A percentile compares a stretch with the other conserved stretches of the same genome.
These are phyloP conservation scores for Blastobotrys illinoisensis DNA, from an alignment of 1,139 yeast genomes.

Conservation along the genomic window DNA sequence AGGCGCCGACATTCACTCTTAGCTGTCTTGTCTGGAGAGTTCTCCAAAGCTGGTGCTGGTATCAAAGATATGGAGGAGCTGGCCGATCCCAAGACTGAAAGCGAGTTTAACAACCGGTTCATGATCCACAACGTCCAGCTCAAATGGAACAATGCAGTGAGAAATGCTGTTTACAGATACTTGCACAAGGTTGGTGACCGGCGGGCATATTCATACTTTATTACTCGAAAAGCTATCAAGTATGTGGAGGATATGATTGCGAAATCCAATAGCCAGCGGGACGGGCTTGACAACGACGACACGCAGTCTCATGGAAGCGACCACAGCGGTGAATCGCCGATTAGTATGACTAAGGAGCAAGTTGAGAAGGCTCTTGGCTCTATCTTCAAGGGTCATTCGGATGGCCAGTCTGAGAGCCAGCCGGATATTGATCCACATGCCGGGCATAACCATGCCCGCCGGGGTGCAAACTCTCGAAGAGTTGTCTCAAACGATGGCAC, in stretches of 20 bases:
- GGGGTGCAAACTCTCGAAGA: conserved; percentile 1
- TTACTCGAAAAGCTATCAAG: conserved; percentile 67
- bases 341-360: conserved; percentile 7
- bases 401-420: neutral
- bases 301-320: neutral
- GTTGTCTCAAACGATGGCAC: conserved; percentile 5
- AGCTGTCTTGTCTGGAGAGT: conserved; percentile 12
- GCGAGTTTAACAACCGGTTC: conserved; percentile 63
- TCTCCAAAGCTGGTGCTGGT: conserved; percentile 9
- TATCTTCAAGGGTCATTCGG: conserved; percentile 1
- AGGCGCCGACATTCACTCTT: conserved; percentile 25
- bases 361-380: conserved; percentile 9
- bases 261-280: conserved; percentile 11
- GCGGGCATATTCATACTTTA: conserved; percentile 51
- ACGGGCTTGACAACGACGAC: conserved; percentile 4
- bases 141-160: conserved; percentile 69
- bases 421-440: neutral
- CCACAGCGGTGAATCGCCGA: neutral
- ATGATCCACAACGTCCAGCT: conserved; percentile 70
- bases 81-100: conserved; percentile 15
- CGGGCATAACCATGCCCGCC: neutral
- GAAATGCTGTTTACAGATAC: conserved; percentile 60
- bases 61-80: conserved; percentile 22
- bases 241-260: conserved; percentile 51
- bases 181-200: conserved; percentile 55